Base-by-base conservation (phyloP, 192 early-diverging fungal genomes). In the Coemansia sp. region DNA sequence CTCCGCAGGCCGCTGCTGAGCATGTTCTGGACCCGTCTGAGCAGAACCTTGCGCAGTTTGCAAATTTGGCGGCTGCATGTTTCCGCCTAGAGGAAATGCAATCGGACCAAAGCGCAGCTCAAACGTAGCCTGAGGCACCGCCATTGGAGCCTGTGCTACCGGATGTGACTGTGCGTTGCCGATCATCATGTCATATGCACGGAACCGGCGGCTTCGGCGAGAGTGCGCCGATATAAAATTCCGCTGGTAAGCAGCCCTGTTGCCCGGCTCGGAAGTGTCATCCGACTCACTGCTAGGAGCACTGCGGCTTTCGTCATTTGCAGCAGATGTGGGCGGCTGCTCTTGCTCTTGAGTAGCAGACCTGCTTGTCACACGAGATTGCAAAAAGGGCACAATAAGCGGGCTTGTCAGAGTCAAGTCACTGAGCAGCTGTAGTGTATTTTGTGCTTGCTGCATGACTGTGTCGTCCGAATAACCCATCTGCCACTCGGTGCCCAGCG, bases 401-500 rank as follows among this genome's bases (percentile, higher is more conserved):
- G 64, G 64, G 17, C 50, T 31, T 2, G 59, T 34, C 23, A 26
- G 30, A 23, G 57, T 15, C 23, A 66, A 56, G 44, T 73, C 43
- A 20, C 32, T 32, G 12, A 73, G 11, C 0, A 65, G 28, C 3
- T 50, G 59, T 28, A 63, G 52, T 3, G 56, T 32, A 20, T 39
- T 51, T 17, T 58, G 58, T 54, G 57, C 57, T 30, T 59, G 55
- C 17, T 49, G 54, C n/a, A 17, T 34, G 17, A 48, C 34, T 0
- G 11, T 1, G 12, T 39, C 21, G 18, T 34, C 1, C 34, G 11
- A 32, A 40, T 46, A 30, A 11, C 38, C 14, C 16, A 18, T 37
- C 31, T 64, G 72, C 72, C 66, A 75, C 49, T 53, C 53, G 0
- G 44, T 47, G 12, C 72, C 72, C 14, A 75, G 49, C 2, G 47